Percentiles rank a stretch among this genome's conserved stretches.
phyloP scores from a whole-genome alignment of 306 rosid genomes.

The Pyrus pyrifolia region DNA sequence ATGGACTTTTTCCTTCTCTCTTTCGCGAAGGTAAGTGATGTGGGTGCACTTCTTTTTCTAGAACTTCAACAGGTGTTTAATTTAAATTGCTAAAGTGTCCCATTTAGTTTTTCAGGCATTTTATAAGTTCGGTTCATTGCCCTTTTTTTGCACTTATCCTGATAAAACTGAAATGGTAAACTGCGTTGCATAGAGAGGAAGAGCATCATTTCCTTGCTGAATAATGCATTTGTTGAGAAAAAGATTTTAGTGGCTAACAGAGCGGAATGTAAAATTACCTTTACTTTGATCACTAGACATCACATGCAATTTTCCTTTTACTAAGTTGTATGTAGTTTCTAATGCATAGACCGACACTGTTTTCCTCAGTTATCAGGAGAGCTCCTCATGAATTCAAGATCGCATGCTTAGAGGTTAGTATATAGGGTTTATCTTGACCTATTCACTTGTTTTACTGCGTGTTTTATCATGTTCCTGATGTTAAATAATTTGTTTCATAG shows the following conservation, averaged over 20 bases:
- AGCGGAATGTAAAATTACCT: background rate
- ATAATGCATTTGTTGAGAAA: background rate
- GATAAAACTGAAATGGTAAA: background rate
- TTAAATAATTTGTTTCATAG: background rate
- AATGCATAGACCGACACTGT: conserved; percentile 14
- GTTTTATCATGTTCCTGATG: background rate
- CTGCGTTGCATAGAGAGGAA: background rate
- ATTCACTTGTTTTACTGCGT: conserved; percentile 4
- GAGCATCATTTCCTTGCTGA: background rate
- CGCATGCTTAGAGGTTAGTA: conserved; percentile 71
- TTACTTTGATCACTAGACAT: background rate
- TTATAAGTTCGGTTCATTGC: background rate
- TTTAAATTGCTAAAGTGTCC: background rate
- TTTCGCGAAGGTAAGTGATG: conserved; percentile 77
- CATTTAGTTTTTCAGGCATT: background rate
- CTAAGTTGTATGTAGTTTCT: conserved; percentile 3
- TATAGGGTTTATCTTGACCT: background rate
- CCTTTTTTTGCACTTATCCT: background rate
- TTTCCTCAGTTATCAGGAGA: conserved; percentile 76
- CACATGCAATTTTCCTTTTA: background rate
- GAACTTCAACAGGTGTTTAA: background rate
- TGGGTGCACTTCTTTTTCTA: background rate
- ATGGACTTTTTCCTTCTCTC: conserved; percentile 92
- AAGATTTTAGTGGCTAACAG: background rate
- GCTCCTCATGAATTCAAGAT: conserved; percentile 99